These are phyloP conservation scores for Wallacemonas collosoma DNA, from an alignment of 208 protist genomes.

Conservation along the genomic window DNA sequence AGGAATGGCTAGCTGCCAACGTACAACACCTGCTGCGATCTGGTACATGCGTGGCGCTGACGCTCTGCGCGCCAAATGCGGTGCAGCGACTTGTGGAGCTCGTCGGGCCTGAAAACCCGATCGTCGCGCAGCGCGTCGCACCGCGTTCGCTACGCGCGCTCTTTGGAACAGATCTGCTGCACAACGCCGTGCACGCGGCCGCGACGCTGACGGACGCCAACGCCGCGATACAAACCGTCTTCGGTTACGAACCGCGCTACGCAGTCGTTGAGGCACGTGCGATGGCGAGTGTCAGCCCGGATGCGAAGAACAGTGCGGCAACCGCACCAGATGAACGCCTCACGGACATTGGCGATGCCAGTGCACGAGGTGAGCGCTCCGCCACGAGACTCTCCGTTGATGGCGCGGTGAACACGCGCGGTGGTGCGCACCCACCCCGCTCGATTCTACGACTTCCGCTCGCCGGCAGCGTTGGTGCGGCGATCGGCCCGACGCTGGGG, in stretches of 20 bases:
- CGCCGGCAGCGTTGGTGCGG: neutral
- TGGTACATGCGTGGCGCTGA: conserved; percentile 64
- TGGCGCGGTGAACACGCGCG: neutral
- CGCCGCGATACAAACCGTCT: conserved; percentile 45
- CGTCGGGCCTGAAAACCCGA: conserved; percentile 69
- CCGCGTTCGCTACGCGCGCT: conserved; percentile 58
- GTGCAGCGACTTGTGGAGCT: conserved; percentile 59
- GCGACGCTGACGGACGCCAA: conserved; percentile 50
- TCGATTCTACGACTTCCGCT: neutral
- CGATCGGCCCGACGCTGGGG: neutral
- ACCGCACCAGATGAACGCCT: neutral
- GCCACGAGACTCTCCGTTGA: neutral
- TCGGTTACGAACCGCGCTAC: conserved; percentile 55
- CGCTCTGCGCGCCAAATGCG: conserved; percentile 58
- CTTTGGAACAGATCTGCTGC: conserved; percentile 53
- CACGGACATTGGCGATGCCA: neutral
- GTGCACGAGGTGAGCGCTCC: neutral
- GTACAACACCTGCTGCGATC: conserved; percentile 48
- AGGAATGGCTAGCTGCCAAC: conserved; percentile 24
- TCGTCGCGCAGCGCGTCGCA: conserved; percentile 45
- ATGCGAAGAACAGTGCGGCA: neutral
- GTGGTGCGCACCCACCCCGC: neutral
- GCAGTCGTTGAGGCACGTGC: neutral
- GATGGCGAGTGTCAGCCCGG: neutral
- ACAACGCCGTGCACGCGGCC: conserved; percentile 71